Evolutionary conservation across 164 flowering plant species (phyloP).

Genomic region (Platanus orientalis): DNA sequence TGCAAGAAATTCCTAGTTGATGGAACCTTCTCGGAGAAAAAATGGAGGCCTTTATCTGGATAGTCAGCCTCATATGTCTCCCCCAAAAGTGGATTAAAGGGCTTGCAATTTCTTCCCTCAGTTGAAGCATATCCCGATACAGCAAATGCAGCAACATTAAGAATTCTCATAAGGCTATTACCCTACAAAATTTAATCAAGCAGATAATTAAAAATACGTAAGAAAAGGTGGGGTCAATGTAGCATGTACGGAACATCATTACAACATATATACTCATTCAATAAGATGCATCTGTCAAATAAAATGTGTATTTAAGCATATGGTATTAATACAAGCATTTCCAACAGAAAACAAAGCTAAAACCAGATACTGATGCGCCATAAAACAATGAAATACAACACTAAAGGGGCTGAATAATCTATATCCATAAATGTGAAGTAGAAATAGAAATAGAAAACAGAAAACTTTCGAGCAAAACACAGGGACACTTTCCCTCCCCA

Average conservation of each 20-base stretch:
- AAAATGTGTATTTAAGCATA: too few relatives aligned
- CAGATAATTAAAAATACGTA: background rate
- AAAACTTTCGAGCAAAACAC: too few relatives aligned
- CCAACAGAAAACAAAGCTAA: background rate
- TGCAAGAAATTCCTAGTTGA: background rate
- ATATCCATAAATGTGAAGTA: background rate
- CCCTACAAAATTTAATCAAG: constrained; percentile 23
- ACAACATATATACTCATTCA: too few relatives aligned
- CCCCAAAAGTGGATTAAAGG: constrained; percentile 51
- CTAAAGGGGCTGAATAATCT: background rate
- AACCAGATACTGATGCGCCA: background rate
- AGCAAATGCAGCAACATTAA: constrained; percentile 54
- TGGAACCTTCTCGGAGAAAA: constrained; percentile 48
- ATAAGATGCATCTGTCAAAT: too few relatives aligned
- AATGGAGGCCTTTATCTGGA: constrained; percentile 49
- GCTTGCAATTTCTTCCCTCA: constrained; percentile 47
- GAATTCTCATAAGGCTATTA: constrained; percentile 43
- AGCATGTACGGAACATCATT: too few relatives aligned
- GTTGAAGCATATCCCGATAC: constrained; percentile 53
- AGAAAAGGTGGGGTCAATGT: too few relatives aligned
- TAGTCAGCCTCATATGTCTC: constrained; percentile 55
- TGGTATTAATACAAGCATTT: background rate
- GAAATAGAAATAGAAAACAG: too few relatives aligned
- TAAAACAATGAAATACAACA: background rate
- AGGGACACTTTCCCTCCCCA: too few relatives aligned